Evolutionary conservation across 371 early-diverging fungal species (phyloP).

Genomic region (Mortierella sp.): DNA sequence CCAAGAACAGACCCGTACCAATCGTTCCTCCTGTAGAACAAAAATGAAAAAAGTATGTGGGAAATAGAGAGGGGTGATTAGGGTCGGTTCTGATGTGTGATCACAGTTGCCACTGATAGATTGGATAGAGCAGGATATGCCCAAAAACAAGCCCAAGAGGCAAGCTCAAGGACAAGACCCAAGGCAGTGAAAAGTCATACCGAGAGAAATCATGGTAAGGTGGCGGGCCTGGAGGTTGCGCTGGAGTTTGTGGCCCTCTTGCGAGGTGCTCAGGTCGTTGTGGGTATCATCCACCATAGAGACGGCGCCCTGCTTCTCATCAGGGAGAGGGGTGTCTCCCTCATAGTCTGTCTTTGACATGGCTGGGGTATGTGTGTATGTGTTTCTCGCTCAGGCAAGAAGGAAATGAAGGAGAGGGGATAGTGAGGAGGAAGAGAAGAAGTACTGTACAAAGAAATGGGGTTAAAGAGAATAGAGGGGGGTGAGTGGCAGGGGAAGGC

Average conservation of each 20-base stretch:
- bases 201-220: slow-evolving; percentile 81
- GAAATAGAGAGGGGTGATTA: not conserved
- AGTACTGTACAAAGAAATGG: no score
- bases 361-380: not conserved
- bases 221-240: slow-evolving; percentile 75
- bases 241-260: slow-evolving; percentile 48
- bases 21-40: slow-evolving; percentile 74
- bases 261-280: slow-evolving; percentile 2
- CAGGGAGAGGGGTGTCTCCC: not conserved
- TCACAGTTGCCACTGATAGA: no score
- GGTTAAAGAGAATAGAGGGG: no score
- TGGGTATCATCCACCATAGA: slow-evolving; percentile 6
- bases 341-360: not conserved
- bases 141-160: no score
- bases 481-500: no score
- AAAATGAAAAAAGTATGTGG: slow-evolving; percentile 15
- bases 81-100: not conserved
- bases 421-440: no score
- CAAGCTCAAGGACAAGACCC: no score
- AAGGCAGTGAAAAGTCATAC: slow-evolving; percentile 17
- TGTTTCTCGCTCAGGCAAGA: not conserved
- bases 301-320: no score
- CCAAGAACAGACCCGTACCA: slow-evolving; percentile 89
- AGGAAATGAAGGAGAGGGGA: not conserved
- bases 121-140: no score